Evolutionary conservation across 225 moss, liverwort and hornwort species (phyloP).

Genomic region (Neckera pumila): DNA sequence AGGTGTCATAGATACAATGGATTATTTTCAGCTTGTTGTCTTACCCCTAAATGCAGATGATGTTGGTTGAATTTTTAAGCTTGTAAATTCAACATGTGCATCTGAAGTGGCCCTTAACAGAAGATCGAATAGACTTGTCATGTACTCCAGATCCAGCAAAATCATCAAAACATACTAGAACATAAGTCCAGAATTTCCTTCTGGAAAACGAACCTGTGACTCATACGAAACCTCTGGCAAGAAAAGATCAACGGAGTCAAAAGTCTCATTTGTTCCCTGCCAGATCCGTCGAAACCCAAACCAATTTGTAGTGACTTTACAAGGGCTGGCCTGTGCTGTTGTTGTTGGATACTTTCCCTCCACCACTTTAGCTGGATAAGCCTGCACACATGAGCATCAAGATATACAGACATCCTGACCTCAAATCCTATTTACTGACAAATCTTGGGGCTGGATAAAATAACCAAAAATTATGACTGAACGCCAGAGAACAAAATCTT

Average conservation of each 20-base stretch:
- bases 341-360: slow-evolving; percentile 54
- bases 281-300: slow-evolving; percentile 80
- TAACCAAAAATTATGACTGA: background rate
- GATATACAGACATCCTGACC: background rate
- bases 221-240: slow-evolving; percentile 83
- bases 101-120: background rate
- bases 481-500: background rate
- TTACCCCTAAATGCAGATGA: background rate
- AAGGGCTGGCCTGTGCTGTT: slow-evolving; percentile 75
- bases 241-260: slow-evolving; percentile 70
- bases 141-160: background rate
- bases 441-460: background rate
- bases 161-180: background rate
- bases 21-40: background rate
- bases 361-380: slow-evolving; percentile 67
- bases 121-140: background rate
- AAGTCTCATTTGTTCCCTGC: slow-evolving; percentile 61
- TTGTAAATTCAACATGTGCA: background rate
- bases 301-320: slow-evolving; percentile 78
- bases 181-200: too few relatives aligned
- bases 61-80: background rate
- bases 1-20: too few relatives aligned
- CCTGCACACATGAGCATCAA: slow-evolving; percentile 27
- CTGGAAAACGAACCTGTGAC: slow-evolving; percentile 47
- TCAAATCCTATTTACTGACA: background rate